Base-by-base conservation (phyloP, 148 eudicot genomes). In the Chenopodium berlandieri region DNA sequence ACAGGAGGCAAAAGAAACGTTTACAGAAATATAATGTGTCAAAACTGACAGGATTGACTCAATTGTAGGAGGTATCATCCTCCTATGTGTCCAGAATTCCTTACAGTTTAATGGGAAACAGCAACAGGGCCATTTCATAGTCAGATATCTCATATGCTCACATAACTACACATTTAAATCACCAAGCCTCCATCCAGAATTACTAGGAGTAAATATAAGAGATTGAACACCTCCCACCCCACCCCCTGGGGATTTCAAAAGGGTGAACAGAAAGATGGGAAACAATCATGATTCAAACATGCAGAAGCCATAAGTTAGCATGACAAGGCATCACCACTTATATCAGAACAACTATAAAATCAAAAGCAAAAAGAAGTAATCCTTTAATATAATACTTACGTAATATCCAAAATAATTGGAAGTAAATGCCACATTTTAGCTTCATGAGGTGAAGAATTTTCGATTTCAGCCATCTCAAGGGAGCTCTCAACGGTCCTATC, bases 391-490 rank as follows among this genome's bases (percentile, higher is more conserved):
- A 32, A 16, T 78, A 70, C 94, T 90, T 91, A 95, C 98, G 88
- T 76, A 78, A 71, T 66, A 23, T 80, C 86, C 30, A 86, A 83
- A 37, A 93, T 66, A 73, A 73, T 82, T 47, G 97, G 94, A 83
- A 56, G 84, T 78, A 95, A 82, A 89, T 89, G 85, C 97, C 97
- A 95, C 82, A 84, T 89, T 79, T 91, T 92, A 82, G 98, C 98
- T 84, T 95, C 98, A 79, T 87, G 85, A 56, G 97, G 91, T 72
- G 97, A 90, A 83, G 92, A 91, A 86, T 95, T 95, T 86, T 95
- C 98, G 83, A 93, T 78, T 87, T 95, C 97, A 90, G 98, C 98
- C 98, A 95, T 95, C 86, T 95, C 98, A 66, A 93, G 85, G 23
- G 98, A 95, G 83, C 96, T 95, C 81, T 89, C 90, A 83, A 91